These are phyloP conservation scores for Penicillium sp. DNA, from an alignment of 2,329 filamentous ascomycete genomes.

Conservation along the genomic window DNA sequence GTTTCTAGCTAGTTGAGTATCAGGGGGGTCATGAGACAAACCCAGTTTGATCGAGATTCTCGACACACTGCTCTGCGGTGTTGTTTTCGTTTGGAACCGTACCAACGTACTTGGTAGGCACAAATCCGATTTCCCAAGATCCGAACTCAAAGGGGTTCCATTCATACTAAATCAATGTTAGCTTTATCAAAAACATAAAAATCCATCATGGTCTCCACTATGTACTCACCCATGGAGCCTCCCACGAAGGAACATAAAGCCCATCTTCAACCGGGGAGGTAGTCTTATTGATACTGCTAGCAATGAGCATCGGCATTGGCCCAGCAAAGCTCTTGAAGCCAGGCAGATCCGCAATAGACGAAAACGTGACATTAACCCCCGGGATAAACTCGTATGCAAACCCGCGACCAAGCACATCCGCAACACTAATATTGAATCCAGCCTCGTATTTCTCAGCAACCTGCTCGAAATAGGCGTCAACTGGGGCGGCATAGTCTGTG, in stretches of 20 bases:
- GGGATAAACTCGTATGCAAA: background rate
- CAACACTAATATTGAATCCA: background rate
- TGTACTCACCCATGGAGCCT: background rate
- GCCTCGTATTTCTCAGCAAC: background rate
- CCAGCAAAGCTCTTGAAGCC: background rate
- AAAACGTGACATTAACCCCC: background rate
- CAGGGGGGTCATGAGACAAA: no score
- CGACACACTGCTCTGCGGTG: background rate
- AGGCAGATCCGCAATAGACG: background rate
- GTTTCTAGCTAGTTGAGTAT: no score
- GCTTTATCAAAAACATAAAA: background rate
- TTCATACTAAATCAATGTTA: background rate
- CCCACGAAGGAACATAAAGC: background rate
- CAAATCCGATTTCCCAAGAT: background rate
- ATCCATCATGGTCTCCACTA: background rate
- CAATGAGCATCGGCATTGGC: background rate
- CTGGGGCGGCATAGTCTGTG: background rate
- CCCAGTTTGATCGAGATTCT: background rate
- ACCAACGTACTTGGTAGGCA: background rate
- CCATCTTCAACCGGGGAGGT: background rate
- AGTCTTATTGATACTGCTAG: background rate
- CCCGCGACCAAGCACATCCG: background rate
- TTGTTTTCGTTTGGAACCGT: background rate
- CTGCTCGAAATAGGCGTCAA: background rate
- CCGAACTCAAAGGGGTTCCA: slow-evolving; percentile 2